Evolutionary conservation across 2,329 filamentous ascomycete species (phyloP), one percentile per base, ranked within the genome.

Genomic region (Daldinia eschscholtzii): DNA sequence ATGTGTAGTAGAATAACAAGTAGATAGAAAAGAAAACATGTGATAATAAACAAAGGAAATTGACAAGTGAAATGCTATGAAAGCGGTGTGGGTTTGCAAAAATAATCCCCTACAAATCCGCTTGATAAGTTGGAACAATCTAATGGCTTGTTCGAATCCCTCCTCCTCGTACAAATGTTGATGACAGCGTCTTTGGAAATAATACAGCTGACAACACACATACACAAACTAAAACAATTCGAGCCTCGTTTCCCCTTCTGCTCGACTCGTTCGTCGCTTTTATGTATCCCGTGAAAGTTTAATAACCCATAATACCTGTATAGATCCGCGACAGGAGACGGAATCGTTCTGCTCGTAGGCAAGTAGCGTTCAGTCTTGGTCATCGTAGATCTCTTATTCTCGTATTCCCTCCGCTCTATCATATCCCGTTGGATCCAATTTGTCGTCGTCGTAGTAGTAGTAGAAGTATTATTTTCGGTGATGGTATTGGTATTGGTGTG

Each of bases 241-340:
- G 28, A 28, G 56, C 44, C 18, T 50, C 9, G 2, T 33, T 10
- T 39, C n/a, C 37, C 39, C 37, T 39, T 42, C 57, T 6, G 64
- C 61, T 55, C 61, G 55, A 62, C 58, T 57, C 61, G 58, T 58
- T 48, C 59, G 23, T 37, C 20, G 44, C 56, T 61, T 70, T 70
- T 70, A 50, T 70, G 68, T 70, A 70, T 70, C 65, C 68, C 68
- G 37, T 67, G 58, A 37, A 9, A 35, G 33, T 35, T 42, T 55
- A 50, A 57, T 48, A 66, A 62, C 63, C 62, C 66, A 37, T 59
- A 28, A 35, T 35, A 35, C 33, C 15, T 57, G 52, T 13, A 46
- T 59, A 52, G 56, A 58, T 46, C 57, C 61, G 56, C 59, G 46
- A 50, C 35, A 13, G 39, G 39, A 15, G 57, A 42, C 50, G 33